Evolutionary conservation across 2,329 filamentous ascomycete species (phyloP), one percentile per base, ranked within the genome.

Genomic region (Phialemoniopsis sp.): DNA sequence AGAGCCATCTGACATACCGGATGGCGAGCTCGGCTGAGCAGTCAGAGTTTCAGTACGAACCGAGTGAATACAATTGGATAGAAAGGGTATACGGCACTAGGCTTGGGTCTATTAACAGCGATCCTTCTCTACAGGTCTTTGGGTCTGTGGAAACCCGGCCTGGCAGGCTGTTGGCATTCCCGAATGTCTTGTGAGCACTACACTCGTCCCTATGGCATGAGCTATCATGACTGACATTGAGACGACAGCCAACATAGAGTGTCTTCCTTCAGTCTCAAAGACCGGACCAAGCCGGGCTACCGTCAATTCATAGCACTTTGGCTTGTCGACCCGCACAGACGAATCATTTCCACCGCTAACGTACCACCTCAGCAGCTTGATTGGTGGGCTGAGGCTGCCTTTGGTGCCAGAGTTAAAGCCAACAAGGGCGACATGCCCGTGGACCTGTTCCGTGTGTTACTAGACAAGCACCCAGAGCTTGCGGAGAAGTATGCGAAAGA

Each of bases 271-370:
- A 44, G 57, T 12, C 63, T 80, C 10, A 50, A 51, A 18, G 72
- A 84, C 44, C 50, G 50, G 0, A 68, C 66, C 0, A 69, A 66
- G 40, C 67, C 73, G 0, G 78, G 78, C 3, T 72, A 81, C 49
- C 62, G 73, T 13, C 72, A 74, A 46, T 72, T 82, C 39, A 57
- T 82, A 0, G 72, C 72, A 0, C 60, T 83, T 31, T 82, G 73
- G 52, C 64, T 84, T 2, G 69, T 83, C 3, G 78, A 83, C 46
- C 78, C 78, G 0, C 50, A 68, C 21, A 49, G 59, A 5, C 66
- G 66, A 6, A 63, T 82, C 35, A 62, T 76, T 8, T 78, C 58
- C 3, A 60, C 60, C 1, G 55, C 54, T 15, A 59, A 62, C 26
- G 60, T 65, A n/a, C 63, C 63, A 13, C 62, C 64, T 5, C 60